Percentiles rank a stretch among this genome's conserved stretches.
Conservation (phyloP, 2,329 filamentous ascomycete species). For the Eurotiales sp. region DNA sequence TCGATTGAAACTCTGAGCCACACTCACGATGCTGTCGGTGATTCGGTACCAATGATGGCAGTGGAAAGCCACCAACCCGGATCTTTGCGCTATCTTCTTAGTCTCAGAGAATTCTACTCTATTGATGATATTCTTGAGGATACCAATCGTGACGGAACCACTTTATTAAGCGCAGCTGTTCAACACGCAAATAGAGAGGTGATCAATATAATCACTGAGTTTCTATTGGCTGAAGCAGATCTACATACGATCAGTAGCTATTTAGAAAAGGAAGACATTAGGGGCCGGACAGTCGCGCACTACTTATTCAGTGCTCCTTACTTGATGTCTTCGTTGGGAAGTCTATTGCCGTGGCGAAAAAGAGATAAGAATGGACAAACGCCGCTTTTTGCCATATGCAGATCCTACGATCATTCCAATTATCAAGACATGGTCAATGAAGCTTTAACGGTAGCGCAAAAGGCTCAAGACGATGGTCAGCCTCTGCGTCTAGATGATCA, state of each 20-base stretch:
- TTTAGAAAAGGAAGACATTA: constrained; percentile 70
- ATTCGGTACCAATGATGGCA: constrained; percentile 86
- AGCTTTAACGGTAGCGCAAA: constrained; percentile 70
- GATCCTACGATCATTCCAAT: constrained; percentile 88
- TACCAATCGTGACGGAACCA: constrained; percentile 84
- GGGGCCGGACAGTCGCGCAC: constrained; percentile 87
- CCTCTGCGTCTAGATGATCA: constrained; percentile 90
- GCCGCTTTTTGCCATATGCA: constrained; percentile 90
- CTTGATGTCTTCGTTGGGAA: constrained; percentile 72
- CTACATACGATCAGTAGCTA: constrained; percentile 62
- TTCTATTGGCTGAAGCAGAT: constrained; percentile 57
- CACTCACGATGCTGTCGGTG: constrained; percentile 63
- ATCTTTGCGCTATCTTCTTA: constrained; percentile 74
- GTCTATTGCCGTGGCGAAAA: constrained; percentile 78
- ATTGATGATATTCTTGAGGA: constrained; percentile 70
- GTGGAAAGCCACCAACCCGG: constrained; percentile 68
- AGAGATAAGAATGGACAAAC: constrained; percentile 97
- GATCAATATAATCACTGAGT: constrained; percentile 71
- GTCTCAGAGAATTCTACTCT: constrained; percentile 71
- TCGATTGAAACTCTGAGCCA: constrained; percentile 65
- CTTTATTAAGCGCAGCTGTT: constrained; percentile 81
- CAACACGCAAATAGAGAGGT: constrained; percentile 75
- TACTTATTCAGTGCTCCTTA: constrained; percentile 90
- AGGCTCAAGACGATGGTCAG: constrained; percentile 70
- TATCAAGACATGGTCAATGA: constrained; percentile 85